Base-by-base conservation (phyloP, 768 basidiomycete species). In the Leucosporidium yakuticum region DNA sequence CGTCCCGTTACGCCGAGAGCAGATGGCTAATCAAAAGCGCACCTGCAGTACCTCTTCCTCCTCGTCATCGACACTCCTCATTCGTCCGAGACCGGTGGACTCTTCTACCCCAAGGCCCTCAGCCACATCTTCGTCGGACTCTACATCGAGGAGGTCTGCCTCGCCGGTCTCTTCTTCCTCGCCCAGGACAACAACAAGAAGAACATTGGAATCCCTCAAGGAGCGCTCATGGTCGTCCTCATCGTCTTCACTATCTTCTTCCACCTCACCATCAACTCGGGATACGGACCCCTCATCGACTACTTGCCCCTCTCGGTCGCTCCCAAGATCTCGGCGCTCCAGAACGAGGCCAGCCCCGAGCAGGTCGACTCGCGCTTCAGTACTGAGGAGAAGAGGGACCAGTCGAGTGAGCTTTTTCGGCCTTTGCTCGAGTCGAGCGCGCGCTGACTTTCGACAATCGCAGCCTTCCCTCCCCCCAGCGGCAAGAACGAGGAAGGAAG, bases 81-180 rank as follows among this genome's bases (percentile, higher is more conserved):
- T 1, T 65, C 63, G 8, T 61, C 58, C 34, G 76, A 76, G 63
- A 76, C 76, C 5, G 95, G 95, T 48, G 96, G 96, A 0, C 77
- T 90, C 59, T 98, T 96, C 83, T 98, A 92, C 83, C 94, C 94
- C 29, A 90, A 87, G 79, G 95, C 96, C 7, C 85, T 98, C 32
- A 86, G 90, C 59, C 96, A 98, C 76, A 76, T 95, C 36, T 97
- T 98, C 72, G 91, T 93, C 27, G 96, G 95, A 4, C 74, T 98
- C 77, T 99, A 99, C 77, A 83, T 99, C 55, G 85, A 94, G 77
- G 87, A 96, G 77, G 75, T 97, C 59, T 92, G 89, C 77, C 81
- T 96, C 47, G 83, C 84, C 39, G 90, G 89, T 5, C 80, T 97
- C 69, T 96, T 98, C 84, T 97, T 99, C 87, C 83, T 99, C 12